A percentile compares a stretch with the other conserved stretches of the same genome.
phyloP scores from a whole-genome alignment of 1,284 basidiomycete species.

The Ceratobasidium sp. region DNA sequence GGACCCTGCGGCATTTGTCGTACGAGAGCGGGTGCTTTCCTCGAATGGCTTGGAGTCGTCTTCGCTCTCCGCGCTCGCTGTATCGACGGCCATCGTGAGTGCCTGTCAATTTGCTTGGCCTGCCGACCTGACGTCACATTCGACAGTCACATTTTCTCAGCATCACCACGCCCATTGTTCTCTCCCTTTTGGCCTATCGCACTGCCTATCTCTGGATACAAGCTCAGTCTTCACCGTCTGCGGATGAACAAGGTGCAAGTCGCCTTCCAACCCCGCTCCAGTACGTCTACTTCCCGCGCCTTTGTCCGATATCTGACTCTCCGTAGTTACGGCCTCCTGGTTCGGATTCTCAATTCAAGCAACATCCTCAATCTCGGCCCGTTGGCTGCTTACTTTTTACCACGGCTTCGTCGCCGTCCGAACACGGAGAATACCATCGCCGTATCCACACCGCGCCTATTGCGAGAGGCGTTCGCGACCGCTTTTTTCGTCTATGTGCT shows the following conservation, averaged over 20 bases:
- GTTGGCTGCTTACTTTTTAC: slow-evolving; percentile 15
- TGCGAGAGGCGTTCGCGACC: slow-evolving; percentile 37
- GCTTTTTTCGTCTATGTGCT: slow-evolving; percentile 35
- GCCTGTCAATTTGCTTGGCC: neutral
- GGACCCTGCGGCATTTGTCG: slow-evolving; percentile 22
- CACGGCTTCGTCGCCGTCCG: neutral
- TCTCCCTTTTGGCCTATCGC: slow-evolving; percentile 31
- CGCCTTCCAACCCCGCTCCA: slow-evolving; percentile 26
- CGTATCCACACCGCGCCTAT: slow-evolving; percentile 19
- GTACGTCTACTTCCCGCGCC: slow-evolving; percentile 7
- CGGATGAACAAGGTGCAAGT: slow-evolving; percentile 16
- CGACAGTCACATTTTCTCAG: slow-evolving; percentile 37
- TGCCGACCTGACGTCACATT: slow-evolving; percentile 25
- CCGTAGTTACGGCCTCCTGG: slow-evolving; percentile 33
- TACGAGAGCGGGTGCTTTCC: slow-evolving; percentile 10
- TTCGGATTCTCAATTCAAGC: slow-evolving; percentile 38
- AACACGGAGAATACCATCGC: neutral
- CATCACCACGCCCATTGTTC: slow-evolving; percentile 27
- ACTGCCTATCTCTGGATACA: slow-evolving; percentile 30
- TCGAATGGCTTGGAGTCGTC: neutral
- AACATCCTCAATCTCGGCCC: slow-evolving; percentile 39
- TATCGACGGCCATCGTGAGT: slow-evolving; percentile 33
- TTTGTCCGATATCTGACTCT: neutral
- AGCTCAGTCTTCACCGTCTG: slow-evolving; percentile 20
- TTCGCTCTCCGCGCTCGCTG: slow-evolving; percentile 24